These are phyloP conservation scores for Pleurotus giganteus DNA, from an alignment of 768 basidiomycete species.

Conservation along the genomic window DNA sequence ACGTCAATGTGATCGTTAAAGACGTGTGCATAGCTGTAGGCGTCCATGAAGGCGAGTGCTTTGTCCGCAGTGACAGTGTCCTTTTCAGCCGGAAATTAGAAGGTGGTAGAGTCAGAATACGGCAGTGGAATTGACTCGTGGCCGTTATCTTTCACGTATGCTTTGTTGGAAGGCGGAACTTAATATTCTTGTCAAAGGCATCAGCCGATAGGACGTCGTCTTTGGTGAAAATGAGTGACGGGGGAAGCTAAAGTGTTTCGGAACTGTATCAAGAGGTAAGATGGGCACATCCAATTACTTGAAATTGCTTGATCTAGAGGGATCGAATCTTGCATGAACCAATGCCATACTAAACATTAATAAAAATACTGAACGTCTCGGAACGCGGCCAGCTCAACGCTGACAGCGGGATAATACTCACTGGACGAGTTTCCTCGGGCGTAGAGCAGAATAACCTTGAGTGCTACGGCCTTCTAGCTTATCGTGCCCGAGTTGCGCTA, in stretches of 20 bases:
- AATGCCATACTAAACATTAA: no score
- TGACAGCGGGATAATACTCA: no score
- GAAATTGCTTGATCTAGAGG: no score
- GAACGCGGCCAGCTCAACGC: background rate
- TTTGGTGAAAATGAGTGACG: background rate
- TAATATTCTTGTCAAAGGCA: background rate
- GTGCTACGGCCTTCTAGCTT: background rate
- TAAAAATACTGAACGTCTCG: no score
- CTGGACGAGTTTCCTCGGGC: background rate
- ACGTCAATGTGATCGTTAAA: background rate
- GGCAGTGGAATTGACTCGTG: background rate
- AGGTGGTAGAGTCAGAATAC: background rate
- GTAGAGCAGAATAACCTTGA: background rate
- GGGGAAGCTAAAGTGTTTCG: no score
- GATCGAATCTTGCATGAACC: no score
- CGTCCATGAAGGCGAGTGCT: background rate
- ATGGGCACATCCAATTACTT: no score
- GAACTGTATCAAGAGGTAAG: no score
- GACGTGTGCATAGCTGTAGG: background rate
- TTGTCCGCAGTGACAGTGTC: background rate
- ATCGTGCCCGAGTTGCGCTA: background rate
- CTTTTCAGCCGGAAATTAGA: background rate
- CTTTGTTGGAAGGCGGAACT: background rate
- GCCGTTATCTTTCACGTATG: background rate
- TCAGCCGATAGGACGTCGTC: background rate